Evolutionary conservation across 2,329 filamentous ascomycete species (phyloP), one percentile per base, ranked within the genome.

Genomic region (Apiospora malaysiana): DNA sequence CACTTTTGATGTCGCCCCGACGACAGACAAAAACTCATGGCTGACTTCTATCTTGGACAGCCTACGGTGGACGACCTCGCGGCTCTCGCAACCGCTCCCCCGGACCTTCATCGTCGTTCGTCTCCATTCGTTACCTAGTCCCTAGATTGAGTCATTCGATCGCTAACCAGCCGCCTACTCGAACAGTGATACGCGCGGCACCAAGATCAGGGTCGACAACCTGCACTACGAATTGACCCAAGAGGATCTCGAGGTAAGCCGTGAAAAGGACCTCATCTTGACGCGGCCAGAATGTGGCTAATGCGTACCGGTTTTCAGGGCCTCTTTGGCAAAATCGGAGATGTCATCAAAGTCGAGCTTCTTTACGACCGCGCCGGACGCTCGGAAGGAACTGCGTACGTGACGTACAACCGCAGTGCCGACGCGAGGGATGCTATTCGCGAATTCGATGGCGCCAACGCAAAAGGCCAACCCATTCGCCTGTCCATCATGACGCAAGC

Each of bases 211-310:
- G 74, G 92, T 97, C 72, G 94, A 97, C 73, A 97, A 97, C 79
- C 85, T 98, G 71, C 95, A 98, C 81, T 98, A 97, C 81, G 95
- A 98, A 72, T 87, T 98, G 73, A 95, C 92, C 16, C 90, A 95
- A 81, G 91, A 92, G 47, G 95, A 97, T 78, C 87, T 97, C 69
- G 88, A 93, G 77, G 94, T 97, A 83, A 12, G 23, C 9, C 27
- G 14, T 21, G 18, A 63, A 40, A 23, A 14, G 2, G 21, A 40
- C 18, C 1, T 69, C 7, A 16, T 2, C 12, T 71, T 56, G 66
- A 5, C 32, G 32, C 23, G 32, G 3, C 18, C 5, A n/a, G 16
- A n/a, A 9, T 8, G 9, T 56, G 8, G 9, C 56, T 63, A n/a
- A 63, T 18, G n/a, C 10, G 16, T 8, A 10, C 21, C 32, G 32